Evolutionary conservation across 164 flowering plant genomes (phyloP), one percentile per base, ranked within the genome.

Genomic region (Annona squamosa): DNA sequence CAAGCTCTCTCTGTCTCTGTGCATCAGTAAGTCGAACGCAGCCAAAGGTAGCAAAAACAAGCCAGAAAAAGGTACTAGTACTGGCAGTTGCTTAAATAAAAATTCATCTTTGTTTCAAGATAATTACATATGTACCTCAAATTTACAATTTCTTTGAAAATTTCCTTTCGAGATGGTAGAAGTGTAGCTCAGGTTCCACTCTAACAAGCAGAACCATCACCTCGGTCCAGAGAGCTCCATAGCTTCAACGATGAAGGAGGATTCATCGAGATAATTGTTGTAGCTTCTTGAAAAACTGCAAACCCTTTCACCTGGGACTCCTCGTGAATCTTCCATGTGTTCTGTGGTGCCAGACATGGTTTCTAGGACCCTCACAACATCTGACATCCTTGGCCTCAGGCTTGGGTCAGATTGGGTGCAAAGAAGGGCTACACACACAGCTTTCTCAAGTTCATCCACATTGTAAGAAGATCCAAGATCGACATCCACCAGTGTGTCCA

Each of bases 181-280:
- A 26, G 37, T 26, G 37, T 26, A 26, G 37, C 37, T 26, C 37
- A 26, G 37, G 37, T 26, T 26, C 37, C 37, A 26, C 37, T 26
- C 37, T 26, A 65, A 18, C 10, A 42, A 42, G 46, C 17, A 71
- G 43, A 12, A 66, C 13, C 46, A 37, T 90, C 82, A 94, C 69
- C 99, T 80, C 5, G 98, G 99, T 71, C 99, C 99, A 16, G 98
- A 94, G 18, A 94, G 90, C 86, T 94, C 97, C 73, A 94, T 92
- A n/a, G 98, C 89, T 84, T 94, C 99, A 56, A 94, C 83, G 67
- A 84, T 77, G 77, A 90, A 90, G 1, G 97, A 94, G 73, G 86
- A 85, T 45, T 87, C 95, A 56, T 85, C 94, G 63, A 48, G 80
- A 5, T 61, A 79, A 74, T 86, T 86, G 73, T 85, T 83, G 73